These are phyloP conservation scores for Cucumis cinereus DNA, from an alignment of 306 rosid species.

Conservation along the genomic window DNA sequence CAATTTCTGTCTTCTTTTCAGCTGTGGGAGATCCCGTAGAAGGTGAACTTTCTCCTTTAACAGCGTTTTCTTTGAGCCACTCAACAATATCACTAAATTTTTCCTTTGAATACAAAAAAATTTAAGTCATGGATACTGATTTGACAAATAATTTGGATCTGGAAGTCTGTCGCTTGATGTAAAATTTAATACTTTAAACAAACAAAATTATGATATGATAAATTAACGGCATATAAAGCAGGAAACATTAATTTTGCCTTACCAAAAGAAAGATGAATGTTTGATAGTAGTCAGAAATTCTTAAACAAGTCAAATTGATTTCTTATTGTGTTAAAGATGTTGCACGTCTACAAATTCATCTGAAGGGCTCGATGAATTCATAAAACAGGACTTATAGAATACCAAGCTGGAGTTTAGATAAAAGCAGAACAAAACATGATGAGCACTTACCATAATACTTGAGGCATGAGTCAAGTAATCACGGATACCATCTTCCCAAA, in stretches of 20 bases:
- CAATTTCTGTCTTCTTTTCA: slow-evolving; percentile 36
- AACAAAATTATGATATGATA: background rate
- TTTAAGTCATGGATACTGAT: background rate
- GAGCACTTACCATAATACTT: slow-evolving; percentile 57
- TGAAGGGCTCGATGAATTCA: background rate
- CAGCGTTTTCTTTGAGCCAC: slow-evolving; percentile 77
- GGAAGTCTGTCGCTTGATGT: background rate
- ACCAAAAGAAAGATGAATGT: background rate
- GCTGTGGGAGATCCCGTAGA: slow-evolving; percentile 20
- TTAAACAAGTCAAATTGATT: background rate
- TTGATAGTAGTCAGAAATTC: background rate
- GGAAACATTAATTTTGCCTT: background rate
- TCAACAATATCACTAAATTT: slow-evolving; percentile 78
- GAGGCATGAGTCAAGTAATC: slow-evolving; percentile 85
- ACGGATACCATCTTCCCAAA: slow-evolving; percentile 92
- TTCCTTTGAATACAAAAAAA: slow-evolving; percentile 46
- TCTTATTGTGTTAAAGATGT: background rate
- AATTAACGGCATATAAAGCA: background rate
- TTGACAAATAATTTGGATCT: slow-evolving; percentile 4
- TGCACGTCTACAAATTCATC: background rate
- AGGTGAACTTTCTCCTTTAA: slow-evolving; percentile 35
- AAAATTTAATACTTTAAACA: background rate
- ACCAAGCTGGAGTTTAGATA: background rate
- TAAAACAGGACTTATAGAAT: background rate
- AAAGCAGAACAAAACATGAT: background rate